A percentile compares a stretch with the other conserved stretches of the same genome.
Evolutionary conservation across 2,329 filamentous ascomycete species (phyloP).

Genomic region (Aspergillus bombycis): DNA sequence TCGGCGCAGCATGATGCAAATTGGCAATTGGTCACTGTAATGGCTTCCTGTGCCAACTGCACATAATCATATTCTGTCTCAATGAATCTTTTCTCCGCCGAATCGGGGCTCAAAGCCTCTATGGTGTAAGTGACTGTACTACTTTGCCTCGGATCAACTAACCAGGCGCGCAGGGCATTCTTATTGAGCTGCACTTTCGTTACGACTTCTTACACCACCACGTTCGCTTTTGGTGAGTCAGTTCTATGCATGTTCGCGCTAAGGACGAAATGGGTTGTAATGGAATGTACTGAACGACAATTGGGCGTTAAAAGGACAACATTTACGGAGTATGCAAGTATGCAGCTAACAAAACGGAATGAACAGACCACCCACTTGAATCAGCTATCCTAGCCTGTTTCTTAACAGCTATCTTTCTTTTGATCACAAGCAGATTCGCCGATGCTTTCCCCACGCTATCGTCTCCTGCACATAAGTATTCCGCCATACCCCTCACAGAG

Average conservation of each 20-base stretch:
- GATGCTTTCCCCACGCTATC: constrained; percentile 26
- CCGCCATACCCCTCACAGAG: constrained; percentile 32
- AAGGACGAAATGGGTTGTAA: background rate
- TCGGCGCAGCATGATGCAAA: constrained; percentile 12
- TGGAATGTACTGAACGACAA: background rate
- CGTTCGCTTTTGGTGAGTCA: constrained; percentile 44
- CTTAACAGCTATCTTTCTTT: constrained; percentile 41
- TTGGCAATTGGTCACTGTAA: constrained; percentile 12
- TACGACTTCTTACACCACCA: constrained; percentile 38
- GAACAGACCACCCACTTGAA: constrained; percentile 51
- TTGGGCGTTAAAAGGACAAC: background rate
- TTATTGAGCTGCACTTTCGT: constrained; percentile 41
- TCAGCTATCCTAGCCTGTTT: constrained; percentile 47
- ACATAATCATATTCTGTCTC: constrained; percentile 19
- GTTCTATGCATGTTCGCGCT: background rate
- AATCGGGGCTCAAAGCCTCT: constrained; percentile 35
- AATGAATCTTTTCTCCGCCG: constrained; percentile 34
- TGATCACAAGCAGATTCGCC: constrained; percentile 41
- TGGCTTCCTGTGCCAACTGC: constrained; percentile 14
- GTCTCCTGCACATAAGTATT: constrained; percentile 30
- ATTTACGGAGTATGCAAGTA: background rate
- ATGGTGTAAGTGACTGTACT: constrained; percentile 32
- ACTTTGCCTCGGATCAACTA: constrained; percentile 14
- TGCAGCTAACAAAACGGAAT: constrained; percentile 15
- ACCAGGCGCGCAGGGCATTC: constrained; percentile 30